Conservation (phyloP, 257 asterid genomes). For the Ligustrum vulgare region DNA sequence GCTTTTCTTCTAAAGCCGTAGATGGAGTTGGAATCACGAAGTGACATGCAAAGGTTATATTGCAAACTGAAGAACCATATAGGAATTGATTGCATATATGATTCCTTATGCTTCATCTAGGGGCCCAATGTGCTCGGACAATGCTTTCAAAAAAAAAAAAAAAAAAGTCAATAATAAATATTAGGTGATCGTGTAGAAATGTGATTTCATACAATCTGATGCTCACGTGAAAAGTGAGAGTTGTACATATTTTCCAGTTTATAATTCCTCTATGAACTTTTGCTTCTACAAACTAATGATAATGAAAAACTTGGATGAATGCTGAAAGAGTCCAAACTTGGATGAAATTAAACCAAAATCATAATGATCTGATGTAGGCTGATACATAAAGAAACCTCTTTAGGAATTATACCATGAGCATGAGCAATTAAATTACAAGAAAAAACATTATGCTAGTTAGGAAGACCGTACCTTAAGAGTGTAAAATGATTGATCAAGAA, state of each 20-base stretch:
- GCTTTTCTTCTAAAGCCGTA: too few relatives aligned
- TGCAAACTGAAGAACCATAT: too few relatives aligned
- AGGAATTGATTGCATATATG: too few relatives aligned
- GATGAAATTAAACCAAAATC: conserved; percentile 87
- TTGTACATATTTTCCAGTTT: neutral
- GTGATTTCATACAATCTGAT: conserved; percentile 5
- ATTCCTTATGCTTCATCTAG: too few relatives aligned
- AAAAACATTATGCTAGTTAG: too few relatives aligned
- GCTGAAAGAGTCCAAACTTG: conserved; percentile 44
- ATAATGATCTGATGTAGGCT: conserved; percentile 74
- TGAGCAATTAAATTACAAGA: too few relatives aligned
- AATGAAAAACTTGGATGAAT: conserved; percentile 13
- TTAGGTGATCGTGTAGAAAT: conserved; percentile 2
- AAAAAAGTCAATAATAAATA: conserved; percentile 1
- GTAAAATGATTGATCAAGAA: too few relatives aligned
- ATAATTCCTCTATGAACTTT: conserved; percentile 10
- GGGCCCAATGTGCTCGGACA: too few relatives aligned
- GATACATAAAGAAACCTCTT: conserved; percentile 27
- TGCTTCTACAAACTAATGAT: conserved; percentile 16
- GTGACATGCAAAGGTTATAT: too few relatives aligned
- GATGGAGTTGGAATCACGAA: too few relatives aligned
- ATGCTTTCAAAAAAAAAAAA: neutral
- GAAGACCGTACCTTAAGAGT: too few relatives aligned
- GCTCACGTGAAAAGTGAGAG: neutral
- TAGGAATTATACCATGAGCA: too few relatives aligned